Evolutionary conservation across 2,329 filamentous ascomycete species (phyloP), one percentile per base, ranked within the genome.

Genomic region (Paradendryphiella salina): DNA sequence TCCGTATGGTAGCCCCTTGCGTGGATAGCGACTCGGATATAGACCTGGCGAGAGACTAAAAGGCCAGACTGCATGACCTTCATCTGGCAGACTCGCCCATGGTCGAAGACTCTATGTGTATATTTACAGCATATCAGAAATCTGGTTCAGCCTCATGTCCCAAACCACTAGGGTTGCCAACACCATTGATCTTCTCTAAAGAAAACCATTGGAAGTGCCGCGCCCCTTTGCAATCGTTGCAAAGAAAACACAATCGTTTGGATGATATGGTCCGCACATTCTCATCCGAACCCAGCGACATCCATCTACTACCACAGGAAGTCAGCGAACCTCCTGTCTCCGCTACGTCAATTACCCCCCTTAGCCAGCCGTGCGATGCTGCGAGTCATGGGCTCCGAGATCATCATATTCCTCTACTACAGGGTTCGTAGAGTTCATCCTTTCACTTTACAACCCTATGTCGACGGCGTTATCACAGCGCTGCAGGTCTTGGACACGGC

Each of bases 101-200:
- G 64, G 9, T 63, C 68, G 2, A 37, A 49, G 3, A 74, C 65
- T 76, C 20, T 76, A 75, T 15, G 50, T 51, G 67, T 50, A 76
- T 21, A 69, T 77, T 6, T 77, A 77, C 41, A 74, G 75, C 2
- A 73, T 77, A 10, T 67, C 74, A 0, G 75, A 77, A 41, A 75
- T 73, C 11, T 77, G 75, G 73, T 64, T 77, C 2, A 75, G 73
- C 28, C 63, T 77, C 3, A 64, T 78, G 11, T 77, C 76, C 0
- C 75, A 77, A 48, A 76, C 75, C 1, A 77, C 75, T 1, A 63
- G 75, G 21, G 60, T 78, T 10, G 75, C 75, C 11, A 77, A 75
- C 54, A 57, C 61, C 31, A 39, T 61, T 17, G 60, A 61, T n/a
- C 55, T 57, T 15, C 29, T 57, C 2, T 43, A 54, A 11, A 46